Base-by-base conservation (phyloP, 257 asterid genomes). In the Solanum chiquidenum region DNA sequence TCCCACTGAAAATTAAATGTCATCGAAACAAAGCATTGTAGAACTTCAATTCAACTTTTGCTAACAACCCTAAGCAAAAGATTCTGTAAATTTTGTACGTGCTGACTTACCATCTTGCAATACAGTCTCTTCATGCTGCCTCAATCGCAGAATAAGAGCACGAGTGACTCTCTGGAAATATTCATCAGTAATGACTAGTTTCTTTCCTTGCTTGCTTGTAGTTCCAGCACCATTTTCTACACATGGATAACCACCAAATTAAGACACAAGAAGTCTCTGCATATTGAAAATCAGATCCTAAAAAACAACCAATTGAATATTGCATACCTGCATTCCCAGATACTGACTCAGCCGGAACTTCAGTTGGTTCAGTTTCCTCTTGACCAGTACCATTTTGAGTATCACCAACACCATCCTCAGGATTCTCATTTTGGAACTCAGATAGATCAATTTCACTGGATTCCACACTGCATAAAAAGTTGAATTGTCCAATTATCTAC, bases 381-480 rank as follows among this genome's bases (percentile, higher is more conserved):
- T 87, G 91, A 83, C 66, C 95, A 73, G 92, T 35, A 84, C 80
- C 88, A 87, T 87, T 90, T 87, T 87, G 93, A 89, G 88, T 83
- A 29, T 86, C 93, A 87, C 74, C 91, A 34, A 68, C 87, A 83
- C 90, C 93, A 82, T 87, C 92, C 84, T 91, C 91, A 2, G 27
- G 90, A 88, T 90, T 87, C 90, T 91, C 98, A 77, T 94, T 96
- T 88, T 96, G 98, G 92, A 97, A 97, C 93, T 97, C 99, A 33
- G 99, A 96, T 42, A 97, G 90, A 91, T 95, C 99, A 87, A 97
- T 96, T 88, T 94, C 99, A 89, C 95, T 94, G 13, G 99, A 97
- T 92, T 97, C 99, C 88, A 97, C 99, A 86, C 99, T 97, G 98
- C 85, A 91, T 72, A 85, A 73, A 62, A 88, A 84, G 86, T 87